Base-by-base conservation (phyloP, 352 stramenopile species). In the Phytopythium sindhum region DNA sequence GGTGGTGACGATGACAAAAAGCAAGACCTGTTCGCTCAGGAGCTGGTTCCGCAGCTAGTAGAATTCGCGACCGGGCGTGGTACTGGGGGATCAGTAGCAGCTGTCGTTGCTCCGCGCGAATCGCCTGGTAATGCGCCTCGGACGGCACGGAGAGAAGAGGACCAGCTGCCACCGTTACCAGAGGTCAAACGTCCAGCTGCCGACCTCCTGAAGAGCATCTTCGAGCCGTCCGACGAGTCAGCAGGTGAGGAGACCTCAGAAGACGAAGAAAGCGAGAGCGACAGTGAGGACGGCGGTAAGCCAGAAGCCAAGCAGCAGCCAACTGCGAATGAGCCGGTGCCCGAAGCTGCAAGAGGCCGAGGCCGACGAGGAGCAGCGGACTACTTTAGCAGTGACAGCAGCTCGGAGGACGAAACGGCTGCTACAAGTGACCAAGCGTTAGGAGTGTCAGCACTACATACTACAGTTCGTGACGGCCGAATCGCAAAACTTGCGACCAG, bases 201-300 rank as follows among this genome's bases (percentile, higher is more conserved):
- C 2, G 77, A 74, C 72, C 63, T 95, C 50, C 67, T 95, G 26
- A 84, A 88, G 69, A 88, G 84, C 19, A 93, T 95, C 57, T 95
- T 95, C 68, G 84, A 93, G 60, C 81, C 80, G 1, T 89, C 82
- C 2, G 86, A 93, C 52, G 84, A 77, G 33, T 78, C 67, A 4
- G 67, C 78, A 8, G 84, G 74, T 60, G 72, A 89, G 33, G 73
- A 87, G 23, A 67, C 79, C 6, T 70, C 61, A 7, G 73, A 79
- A 26, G 72, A 80, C 2, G 66, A 77, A 8, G 69, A 79, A 11
- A 70, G 59, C n/a, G 75, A 80, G n/a, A 72, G 79, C 5, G 66
- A 75, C 57, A 60, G 66, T 10, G 69, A 70, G 17, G 23, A 52
- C n/a, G 61, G 72, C 2, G 61, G 66, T 21, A 64, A 75, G 21